A percentile compares a stretch with the other conserved stretches of the same genome.
Conservation (phyloP, 2,329 filamentous ascomycete species). For the Colletotrichum tropicicola region DNA sequence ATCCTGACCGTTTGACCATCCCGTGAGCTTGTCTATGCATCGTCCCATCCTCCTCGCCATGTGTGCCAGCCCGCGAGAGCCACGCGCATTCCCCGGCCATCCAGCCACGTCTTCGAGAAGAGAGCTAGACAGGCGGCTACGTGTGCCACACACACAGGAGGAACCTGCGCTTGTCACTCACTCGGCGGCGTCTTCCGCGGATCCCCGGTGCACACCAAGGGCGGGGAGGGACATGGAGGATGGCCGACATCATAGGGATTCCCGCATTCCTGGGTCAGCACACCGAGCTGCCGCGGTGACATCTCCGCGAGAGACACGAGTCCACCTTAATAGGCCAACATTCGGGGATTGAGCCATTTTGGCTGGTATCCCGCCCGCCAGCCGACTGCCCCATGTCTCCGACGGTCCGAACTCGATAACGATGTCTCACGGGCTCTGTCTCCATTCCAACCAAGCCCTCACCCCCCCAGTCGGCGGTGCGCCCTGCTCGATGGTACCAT, state of each 20-base stretch:
- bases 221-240: too few relatives aligned
- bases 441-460: not conserved
- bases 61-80: too few relatives aligned
- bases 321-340: not conserved
- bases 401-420: not conserved
- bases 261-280: not conserved
- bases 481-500: not conserved
- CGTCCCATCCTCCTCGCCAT: not conserved
- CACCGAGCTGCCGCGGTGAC: not conserved
- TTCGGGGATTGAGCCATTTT: slow-evolving; percentile 17
- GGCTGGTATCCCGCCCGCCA: not conserved
- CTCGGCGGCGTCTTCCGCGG: not conserved
- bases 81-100: too few relatives aligned
- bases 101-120: slow-evolving; percentile 22
- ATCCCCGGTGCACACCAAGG: too few relatives aligned
- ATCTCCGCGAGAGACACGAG: slow-evolving; percentile 2
- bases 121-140: not conserved
- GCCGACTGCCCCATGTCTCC: not conserved
- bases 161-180: not conserved
- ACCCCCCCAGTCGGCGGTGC: not conserved
- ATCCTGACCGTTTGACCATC: too few relatives aligned
- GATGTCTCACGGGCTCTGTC: slow-evolving; percentile 2
- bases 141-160: not conserved
- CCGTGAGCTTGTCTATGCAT: not conserved
- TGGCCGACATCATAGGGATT: not conserved